Evolutionary conservation across 768 basidiomycete species (phyloP).

Genomic region (Suillus brevipes): DNA sequence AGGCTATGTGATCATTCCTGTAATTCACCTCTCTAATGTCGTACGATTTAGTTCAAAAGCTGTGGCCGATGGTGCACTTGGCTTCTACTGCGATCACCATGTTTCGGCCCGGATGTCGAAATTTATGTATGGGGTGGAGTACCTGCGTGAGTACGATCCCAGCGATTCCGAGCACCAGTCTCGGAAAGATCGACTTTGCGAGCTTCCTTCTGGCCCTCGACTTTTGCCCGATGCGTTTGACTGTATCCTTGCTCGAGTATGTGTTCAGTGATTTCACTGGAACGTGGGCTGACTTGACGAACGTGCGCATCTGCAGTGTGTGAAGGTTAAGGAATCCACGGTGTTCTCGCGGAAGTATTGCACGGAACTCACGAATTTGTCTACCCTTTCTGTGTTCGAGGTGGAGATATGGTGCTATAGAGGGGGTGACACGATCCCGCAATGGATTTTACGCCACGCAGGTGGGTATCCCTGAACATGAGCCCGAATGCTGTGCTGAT

Average conservation of each 20-base stretch:
- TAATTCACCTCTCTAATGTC: slow-evolving; percentile 10
- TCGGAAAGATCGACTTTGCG: slow-evolving; percentile 65
- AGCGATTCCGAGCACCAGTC: slow-evolving; percentile 65
- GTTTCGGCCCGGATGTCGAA: slow-evolving; percentile 80
- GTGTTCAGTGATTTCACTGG: slow-evolving; percentile 23
- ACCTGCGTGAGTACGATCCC: slow-evolving; percentile 64
- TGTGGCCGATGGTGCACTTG: slow-evolving; percentile 80
- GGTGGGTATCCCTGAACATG: slow-evolving; percentile 19
- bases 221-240: slow-evolving; percentile 83
- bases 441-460: slow-evolving; percentile 69
- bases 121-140: slow-evolving; percentile 84
- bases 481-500: slow-evolving; percentile 2
- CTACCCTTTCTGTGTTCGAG: slow-evolving; percentile 77
- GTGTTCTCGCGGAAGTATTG: slow-evolving; percentile 83
- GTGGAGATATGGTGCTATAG: slow-evolving; percentile 85
- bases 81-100: slow-evolving; percentile 83
- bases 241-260: slow-evolving; percentile 70
- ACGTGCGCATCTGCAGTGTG: slow-evolving; percentile 41
- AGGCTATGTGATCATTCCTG: slow-evolving; percentile 10
- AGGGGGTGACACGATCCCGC: slow-evolving; percentile 68
- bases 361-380: slow-evolving; percentile 75
- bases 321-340: slow-evolving; percentile 79
- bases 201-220: slow-evolving; percentile 74
- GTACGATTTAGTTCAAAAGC: slow-evolving; percentile 67
- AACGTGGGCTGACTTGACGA: slow-evolving; percentile 11